Conservation (phyloP, 83 land plant genomes). For the Picea abies region DNA sequence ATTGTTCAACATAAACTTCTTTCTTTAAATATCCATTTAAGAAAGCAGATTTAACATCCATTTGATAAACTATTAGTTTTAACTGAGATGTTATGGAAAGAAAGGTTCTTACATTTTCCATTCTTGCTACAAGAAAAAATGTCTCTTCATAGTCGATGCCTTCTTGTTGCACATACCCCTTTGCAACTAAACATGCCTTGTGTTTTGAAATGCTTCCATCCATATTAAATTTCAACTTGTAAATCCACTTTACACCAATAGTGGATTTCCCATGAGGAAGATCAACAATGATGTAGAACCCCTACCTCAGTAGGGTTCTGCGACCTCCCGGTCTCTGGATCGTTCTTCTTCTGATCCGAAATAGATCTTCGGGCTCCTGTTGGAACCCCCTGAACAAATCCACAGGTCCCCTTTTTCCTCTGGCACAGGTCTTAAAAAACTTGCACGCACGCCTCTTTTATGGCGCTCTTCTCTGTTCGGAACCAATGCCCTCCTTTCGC, state of each 20-base stretch:
- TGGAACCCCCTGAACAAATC: no score
- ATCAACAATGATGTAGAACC: no score
- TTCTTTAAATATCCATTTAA: conserved; percentile 7
- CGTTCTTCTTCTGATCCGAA: no score
- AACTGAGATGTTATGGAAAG: not conserved
- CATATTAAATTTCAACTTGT: not conserved
- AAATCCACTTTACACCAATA: not conserved
- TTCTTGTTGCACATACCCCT: conserved; percentile 15
- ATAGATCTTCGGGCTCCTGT: no score
- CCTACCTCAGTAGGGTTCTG: no score
- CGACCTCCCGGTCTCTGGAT: no score
- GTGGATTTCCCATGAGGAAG: not conserved
- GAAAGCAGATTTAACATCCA: conserved; percentile 20
- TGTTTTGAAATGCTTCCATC: conserved; percentile 1
- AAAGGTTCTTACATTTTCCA: not conserved
- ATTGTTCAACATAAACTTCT: conserved; percentile 21
- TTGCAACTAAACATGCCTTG: conserved; percentile 2
- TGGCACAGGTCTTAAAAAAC: no score
- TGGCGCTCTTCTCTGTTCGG: no score
- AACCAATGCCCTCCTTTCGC: no score
- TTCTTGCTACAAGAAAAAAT: not conserved
- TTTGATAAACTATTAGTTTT: not conserved
- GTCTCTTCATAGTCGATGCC: conserved; percentile 12
- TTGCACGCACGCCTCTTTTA: no score
- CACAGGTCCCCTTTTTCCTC: no score